Evolutionary conservation across 345 rosid species (phyloP).

Genomic region (Cardamine occulta): DNA sequence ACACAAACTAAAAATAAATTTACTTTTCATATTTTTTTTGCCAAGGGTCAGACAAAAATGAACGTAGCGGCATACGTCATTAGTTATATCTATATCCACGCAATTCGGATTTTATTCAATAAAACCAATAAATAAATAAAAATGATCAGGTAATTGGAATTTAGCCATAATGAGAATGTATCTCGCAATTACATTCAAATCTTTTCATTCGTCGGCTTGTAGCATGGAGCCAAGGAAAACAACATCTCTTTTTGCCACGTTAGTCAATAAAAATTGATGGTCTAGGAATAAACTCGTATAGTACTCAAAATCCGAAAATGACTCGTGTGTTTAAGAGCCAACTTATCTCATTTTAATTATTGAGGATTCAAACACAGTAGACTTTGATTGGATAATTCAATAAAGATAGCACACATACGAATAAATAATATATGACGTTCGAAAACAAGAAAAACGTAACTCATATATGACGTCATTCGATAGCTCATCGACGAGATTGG

Average conservation of each 20-base stretch:
- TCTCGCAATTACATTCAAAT: background rate
- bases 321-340: slow-evolving; percentile 2
- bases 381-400: slow-evolving; percentile 14
- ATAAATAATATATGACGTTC: slow-evolving; percentile 10
- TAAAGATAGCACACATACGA: background rate
- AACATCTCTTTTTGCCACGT: background rate
- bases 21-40: background rate
- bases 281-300: slow-evolving; percentile 1
- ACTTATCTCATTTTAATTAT: background rate
- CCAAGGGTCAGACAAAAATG: background rate
- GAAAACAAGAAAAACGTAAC: slow-evolving; percentile 10
- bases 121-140: background rate
- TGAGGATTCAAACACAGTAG: slow-evolving; percentile 28
- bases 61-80: background rate
- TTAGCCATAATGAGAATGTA: too few species aligned
- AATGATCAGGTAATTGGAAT: too few species aligned
- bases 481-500: background rate
- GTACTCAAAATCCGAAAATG: slow-evolving; percentile 5
- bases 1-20: background rate
- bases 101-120: background rate
- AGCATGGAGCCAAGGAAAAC: background rate
- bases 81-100: background rate
- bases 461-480: slow-evolving; percentile 5
- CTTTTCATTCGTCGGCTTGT: background rate
- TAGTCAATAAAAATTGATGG: background rate